Evolutionary conservation across 352 stramenopile species (phyloP), one percentile per base, ranked within the genome.

Genomic region (Phytophthora aleatoria): DNA sequence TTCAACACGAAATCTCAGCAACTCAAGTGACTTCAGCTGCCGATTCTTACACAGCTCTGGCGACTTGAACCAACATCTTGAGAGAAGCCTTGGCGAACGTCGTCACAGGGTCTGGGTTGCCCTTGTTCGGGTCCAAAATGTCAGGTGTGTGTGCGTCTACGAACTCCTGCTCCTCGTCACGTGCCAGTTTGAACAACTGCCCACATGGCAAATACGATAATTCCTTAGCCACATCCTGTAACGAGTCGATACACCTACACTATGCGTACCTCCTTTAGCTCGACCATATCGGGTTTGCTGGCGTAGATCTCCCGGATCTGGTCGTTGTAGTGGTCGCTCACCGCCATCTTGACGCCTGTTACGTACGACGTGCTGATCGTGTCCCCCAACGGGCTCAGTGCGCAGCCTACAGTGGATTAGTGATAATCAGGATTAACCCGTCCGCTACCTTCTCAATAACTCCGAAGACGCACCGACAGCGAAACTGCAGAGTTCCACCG

Each of bases 301-400:
- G 81, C 83, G 61, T 94, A 91, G n/a, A 95, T 83, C 56, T 95
- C 87, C 15, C 87, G 85, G 49, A 95, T 94, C 58, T 95, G 87
- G 66, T 95, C 87, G 69, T 95, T 95, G 72, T 94, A 95, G 71
- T 92, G 93, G 55, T 95, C 87, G 33, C 80, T 85, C 44, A 94
- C 84, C 3, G 83, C 87, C 57, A 79, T 77, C 64, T 94, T 95
- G 38, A 92, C 71, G 15, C 87, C 87, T 5, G 73, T 77, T 52
- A 87, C 53, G 60, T 90, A 92, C n/a, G 85, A 85, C 11, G 70
- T 79, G 44, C 82, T 90, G 53, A 89, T 67, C 13, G 64, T 68
- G 51, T 90, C 85, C 1, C 85, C 75, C 70, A 91, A 76, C 8
- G 76, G 52, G 56, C 65, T 79, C 50, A 91, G 42, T 7, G 68